These are phyloP conservation scores for Mallotus japonicus DNA, from an alignment of 441 rosid species.

Conservation along the genomic window DNA sequence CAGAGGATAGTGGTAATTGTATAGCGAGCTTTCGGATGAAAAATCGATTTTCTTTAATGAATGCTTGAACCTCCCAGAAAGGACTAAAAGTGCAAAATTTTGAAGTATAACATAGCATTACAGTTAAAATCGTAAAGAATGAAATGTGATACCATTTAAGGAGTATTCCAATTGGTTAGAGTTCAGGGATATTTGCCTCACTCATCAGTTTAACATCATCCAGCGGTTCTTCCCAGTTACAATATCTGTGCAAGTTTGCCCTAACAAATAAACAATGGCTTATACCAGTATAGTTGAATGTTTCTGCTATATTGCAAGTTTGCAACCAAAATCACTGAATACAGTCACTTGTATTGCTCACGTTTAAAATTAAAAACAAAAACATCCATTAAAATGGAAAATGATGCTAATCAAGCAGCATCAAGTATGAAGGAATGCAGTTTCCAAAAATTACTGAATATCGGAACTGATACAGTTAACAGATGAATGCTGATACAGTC, in stretches of 20 bases:
- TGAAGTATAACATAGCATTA: too few species aligned
- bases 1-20: too few species aligned
- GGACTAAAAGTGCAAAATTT: too few species aligned
- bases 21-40: too few species aligned
- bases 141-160: too few species aligned
- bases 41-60: too few species aligned
- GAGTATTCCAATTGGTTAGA: too few species aligned
- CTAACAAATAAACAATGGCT: not conserved
- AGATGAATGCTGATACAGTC: not conserved
- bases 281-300: not conserved
- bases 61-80: too few species aligned
- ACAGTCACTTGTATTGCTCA: not conserved
- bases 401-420: conserved; percentile 14
- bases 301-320: not conserved
- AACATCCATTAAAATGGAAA: not conserved
- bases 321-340: too few species aligned
- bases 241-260: not conserved
- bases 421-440: not conserved
- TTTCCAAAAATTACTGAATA: not conserved
- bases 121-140: too few species aligned
- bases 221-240: not conserved
- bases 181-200: too few species aligned
- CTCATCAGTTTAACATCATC: not conserved
- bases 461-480: conserved; percentile 10
- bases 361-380: not conserved